These are phyloP conservation scores for Hericium alpestre DNA, from an alignment of 768 basidiomycete species.

Conservation along the genomic window DNA sequence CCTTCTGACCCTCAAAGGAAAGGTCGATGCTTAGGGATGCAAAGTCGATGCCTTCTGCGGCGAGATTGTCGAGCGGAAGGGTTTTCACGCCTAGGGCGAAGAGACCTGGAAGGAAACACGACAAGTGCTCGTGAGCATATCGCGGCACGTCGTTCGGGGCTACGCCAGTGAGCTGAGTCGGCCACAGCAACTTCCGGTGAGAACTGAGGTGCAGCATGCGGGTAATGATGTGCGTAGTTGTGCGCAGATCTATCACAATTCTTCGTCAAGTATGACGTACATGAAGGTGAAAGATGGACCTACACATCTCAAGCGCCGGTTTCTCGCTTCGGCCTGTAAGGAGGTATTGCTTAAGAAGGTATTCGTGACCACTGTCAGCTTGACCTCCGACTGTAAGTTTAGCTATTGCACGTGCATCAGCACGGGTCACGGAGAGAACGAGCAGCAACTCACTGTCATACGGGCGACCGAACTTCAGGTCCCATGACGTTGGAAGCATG, in stretches of 20 bases:
- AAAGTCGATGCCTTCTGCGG: conserved; percentile 36
- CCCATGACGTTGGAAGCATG: conserved; percentile 57
- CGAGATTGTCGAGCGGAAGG: conserved; percentile 46
- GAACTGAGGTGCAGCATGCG: conserved; percentile 61
- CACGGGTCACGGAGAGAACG: neutral
- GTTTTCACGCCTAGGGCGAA: conserved; percentile 61
- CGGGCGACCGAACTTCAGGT: conserved; percentile 36
- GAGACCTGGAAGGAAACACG: conserved; percentile 70
- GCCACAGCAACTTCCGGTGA: conserved; percentile 51
- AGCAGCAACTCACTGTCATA: conserved; percentile 31
- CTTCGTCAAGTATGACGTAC: neutral
- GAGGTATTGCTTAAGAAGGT: conserved; percentile 64
- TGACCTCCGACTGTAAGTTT: conserved; percentile 49
- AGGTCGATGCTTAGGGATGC: conserved; percentile 24
- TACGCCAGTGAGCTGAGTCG: conserved; percentile 42
- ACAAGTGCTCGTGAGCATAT: conserved; percentile 59
- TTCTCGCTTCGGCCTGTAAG: conserved; percentile 54
- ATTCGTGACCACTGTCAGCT: conserved; percentile 71
- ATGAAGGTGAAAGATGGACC: conserved; percentile 12
- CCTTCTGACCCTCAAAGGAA: conserved; percentile 14
- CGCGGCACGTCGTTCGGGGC: conserved; percentile 26
- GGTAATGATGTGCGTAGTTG: conserved; percentile 51
- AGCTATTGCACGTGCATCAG: conserved; percentile 20
- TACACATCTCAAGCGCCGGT: conserved; percentile 57
- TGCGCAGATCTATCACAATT: conserved; percentile 38